These are phyloP conservation scores for Gymnopilus junonius DNA, from an alignment of 768 basidiomycete genomes.

Conservation along the genomic window DNA sequence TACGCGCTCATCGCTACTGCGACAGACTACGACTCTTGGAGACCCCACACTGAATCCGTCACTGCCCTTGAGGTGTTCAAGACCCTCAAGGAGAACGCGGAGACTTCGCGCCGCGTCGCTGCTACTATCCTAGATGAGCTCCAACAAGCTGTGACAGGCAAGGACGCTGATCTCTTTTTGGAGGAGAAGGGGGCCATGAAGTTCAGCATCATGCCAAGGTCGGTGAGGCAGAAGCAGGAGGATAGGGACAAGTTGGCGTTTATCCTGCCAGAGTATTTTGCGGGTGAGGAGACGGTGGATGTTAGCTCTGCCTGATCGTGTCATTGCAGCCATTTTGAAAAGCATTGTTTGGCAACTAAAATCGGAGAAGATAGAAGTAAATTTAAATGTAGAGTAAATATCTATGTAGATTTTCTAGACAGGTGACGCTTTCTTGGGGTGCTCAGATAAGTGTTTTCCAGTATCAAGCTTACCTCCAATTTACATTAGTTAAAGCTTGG, in stretches of 20 bases:
- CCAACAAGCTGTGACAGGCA: slow-evolving; percentile 52
- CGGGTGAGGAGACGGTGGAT: slow-evolving; percentile 15
- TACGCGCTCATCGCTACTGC: slow-evolving; percentile 90
- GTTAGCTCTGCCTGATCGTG: slow-evolving; percentile 6
- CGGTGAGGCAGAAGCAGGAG: slow-evolving; percentile 54
- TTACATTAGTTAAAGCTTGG: too few species aligned
- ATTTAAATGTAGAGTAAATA: neutral
- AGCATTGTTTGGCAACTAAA: too few species aligned
- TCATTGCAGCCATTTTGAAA: too few species aligned
- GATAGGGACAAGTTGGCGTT: slow-evolving; percentile 73
- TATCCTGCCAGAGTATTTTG: slow-evolving; percentile 81
- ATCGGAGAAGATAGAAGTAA: neutral
- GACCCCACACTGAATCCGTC: slow-evolving; percentile 77
- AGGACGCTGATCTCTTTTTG: slow-evolving; percentile 49
- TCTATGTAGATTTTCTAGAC: neutral
- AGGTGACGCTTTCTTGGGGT: too few species aligned
- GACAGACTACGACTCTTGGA: slow-evolving; percentile 97
- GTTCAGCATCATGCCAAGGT: slow-evolving; percentile 80
- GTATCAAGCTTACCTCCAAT: too few species aligned
- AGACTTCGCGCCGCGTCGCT: slow-evolving; percentile 80
- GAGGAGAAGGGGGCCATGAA: slow-evolving; percentile 85
- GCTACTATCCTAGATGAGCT: slow-evolving; percentile 72
- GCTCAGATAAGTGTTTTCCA: too few species aligned
- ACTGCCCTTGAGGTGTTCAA: slow-evolving; percentile 92
- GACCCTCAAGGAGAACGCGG: slow-evolving; percentile 84